phyloP scores from a whole-genome alignment of 1,139 yeast species.

The Debaryomyces subglobosus region DNA sequence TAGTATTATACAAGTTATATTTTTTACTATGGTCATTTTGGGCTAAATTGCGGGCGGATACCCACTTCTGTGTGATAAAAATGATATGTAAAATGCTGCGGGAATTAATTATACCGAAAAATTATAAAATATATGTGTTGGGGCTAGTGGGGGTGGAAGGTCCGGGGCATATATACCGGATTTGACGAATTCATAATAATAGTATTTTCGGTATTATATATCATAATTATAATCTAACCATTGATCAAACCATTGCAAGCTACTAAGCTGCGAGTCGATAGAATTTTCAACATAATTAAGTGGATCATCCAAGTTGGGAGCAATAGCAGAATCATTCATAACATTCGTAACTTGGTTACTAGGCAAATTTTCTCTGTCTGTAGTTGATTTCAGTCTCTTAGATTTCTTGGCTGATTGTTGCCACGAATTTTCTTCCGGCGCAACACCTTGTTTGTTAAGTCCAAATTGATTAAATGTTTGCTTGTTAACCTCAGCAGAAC shows the following conservation, averaged over 20 bases:
- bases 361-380: not conserved
- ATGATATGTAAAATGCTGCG: not conserved
- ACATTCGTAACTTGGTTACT: not conserved
- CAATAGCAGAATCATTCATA: not conserved
- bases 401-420: slow-evolving; percentile 14
- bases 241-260: slow-evolving; percentile 61
- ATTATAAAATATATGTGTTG: not conserved
- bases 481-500: slow-evolving; percentile 55
- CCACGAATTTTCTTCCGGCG: slow-evolving; percentile 12
- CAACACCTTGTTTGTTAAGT: slow-evolving; percentile 17
- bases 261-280: slow-evolving; percentile 40
- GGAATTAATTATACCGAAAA: not conserved
- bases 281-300: slow-evolving; percentile 10
- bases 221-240: slow-evolving; percentile 42
- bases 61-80: not conserved
- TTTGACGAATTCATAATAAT: not conserved
- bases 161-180: not conserved
- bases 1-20: not conserved
- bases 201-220: slow-evolving; percentile 8
- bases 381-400: slow-evolving; percentile 4
- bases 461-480: slow-evolving; percentile 54
- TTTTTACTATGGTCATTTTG: not conserved
- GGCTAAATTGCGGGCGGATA: not conserved
- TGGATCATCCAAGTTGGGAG: slow-evolving; percentile 9
- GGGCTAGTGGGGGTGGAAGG: not conserved